Percentiles rank a stretch among this genome's conserved stretches.
Conservation (phyloP, 1,284 basidiomycete species). For the Gymnopus androsaceus region DNA sequence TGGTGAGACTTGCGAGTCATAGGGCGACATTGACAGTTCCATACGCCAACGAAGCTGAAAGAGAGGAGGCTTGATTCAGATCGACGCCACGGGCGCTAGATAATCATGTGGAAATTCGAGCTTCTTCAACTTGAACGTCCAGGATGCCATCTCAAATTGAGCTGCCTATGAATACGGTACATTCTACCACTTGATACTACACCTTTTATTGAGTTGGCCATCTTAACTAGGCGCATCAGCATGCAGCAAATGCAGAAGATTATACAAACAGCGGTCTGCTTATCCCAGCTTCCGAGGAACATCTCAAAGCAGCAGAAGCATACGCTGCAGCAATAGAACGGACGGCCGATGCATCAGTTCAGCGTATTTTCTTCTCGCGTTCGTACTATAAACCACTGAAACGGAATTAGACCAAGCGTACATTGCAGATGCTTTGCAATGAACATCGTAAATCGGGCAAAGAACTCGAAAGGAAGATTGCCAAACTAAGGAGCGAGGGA, state of each 20-base stretch:
- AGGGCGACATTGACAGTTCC: too few species aligned
- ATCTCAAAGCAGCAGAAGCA: slow-evolving; percentile 69
- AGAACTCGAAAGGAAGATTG: slow-evolving; percentile 70
- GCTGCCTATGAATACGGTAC: slow-evolving; percentile 44
- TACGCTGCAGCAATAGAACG: slow-evolving; percentile 71
- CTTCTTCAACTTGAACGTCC: too few species aligned
- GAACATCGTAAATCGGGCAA: slow-evolving; percentile 69
- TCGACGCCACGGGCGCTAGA: too few species aligned
- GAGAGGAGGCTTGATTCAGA: too few species aligned
- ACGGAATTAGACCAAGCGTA: slow-evolving; percentile 66
- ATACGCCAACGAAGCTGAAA: too few species aligned
- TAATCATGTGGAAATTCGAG: too few species aligned
- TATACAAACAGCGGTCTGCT: slow-evolving; percentile 61
- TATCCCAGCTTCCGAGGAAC: slow-evolving; percentile 65
- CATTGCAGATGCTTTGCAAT: slow-evolving; percentile 69
- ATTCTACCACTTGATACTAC: slow-evolving; percentile 7
- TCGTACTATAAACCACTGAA: slow-evolving; percentile 14
- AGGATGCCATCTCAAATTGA: slow-evolving; percentile 28
- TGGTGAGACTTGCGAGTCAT: too few species aligned
- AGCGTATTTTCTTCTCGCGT: slow-evolving; percentile 22
- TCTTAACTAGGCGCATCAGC: slow-evolving; percentile 75
- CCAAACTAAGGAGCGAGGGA: slow-evolving; percentile 69
- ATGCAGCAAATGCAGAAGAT: slow-evolving; percentile 78
- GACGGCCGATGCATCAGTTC: slow-evolving; percentile 70
- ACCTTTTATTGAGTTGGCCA: background rate